Conservation (phyloP, 805 yeast species). For the Zygosaccharomyces pseudorouxii region DNA sequence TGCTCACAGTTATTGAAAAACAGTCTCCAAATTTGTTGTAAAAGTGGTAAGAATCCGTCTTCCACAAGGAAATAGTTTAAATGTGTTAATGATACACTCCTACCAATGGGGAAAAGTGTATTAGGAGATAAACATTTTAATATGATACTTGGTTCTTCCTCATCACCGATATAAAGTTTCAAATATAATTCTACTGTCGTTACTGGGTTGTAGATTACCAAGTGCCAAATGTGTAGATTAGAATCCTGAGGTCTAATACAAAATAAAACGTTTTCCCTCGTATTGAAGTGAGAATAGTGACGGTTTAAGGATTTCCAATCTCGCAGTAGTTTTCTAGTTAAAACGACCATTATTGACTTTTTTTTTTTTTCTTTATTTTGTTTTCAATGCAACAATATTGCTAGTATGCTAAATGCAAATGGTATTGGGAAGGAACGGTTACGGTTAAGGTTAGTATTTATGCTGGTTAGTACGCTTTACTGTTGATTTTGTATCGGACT, state of each 20-base stretch:
- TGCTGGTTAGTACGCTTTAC: not conserved
- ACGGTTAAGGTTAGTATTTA: not conserved
- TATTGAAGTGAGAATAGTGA: slow-evolving; percentile 7
- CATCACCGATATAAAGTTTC: slow-evolving; percentile 22
- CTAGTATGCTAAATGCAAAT: not conserved
- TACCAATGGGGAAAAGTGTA: slow-evolving; percentile 25
- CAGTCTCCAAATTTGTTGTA: slow-evolving; percentile 21
- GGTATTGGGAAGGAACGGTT: not conserved
- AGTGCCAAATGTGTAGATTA: slow-evolving; percentile 33
- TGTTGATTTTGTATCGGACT: not conserved
- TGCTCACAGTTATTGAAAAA: slow-evolving; percentile 12
- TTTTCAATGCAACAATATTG: not conserved
- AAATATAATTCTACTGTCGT: slow-evolving; percentile 23
- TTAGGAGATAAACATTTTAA: slow-evolving; percentile 32
- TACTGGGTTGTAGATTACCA: slow-evolving; percentile 22
- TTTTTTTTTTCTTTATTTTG: no score
- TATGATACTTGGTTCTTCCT: slow-evolving; percentile 21
- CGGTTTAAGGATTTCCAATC: slow-evolving; percentile 32
- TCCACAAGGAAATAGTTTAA: slow-evolving; percentile 15
- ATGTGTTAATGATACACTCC: slow-evolving; percentile 27
- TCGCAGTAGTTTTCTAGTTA: slow-evolving; percentile 29
- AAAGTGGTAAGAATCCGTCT: slow-evolving; percentile 22
- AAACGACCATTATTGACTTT: slow-evolving; percentile 9
- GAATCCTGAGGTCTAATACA: slow-evolving; percentile 33
- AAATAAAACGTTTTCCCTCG: slow-evolving; percentile 11